Evolutionary conservation across 169 alveolate genomes (phyloP), one percentile per base, ranked within the genome.

Genomic region (Plasmodium blacklocki): DNA sequence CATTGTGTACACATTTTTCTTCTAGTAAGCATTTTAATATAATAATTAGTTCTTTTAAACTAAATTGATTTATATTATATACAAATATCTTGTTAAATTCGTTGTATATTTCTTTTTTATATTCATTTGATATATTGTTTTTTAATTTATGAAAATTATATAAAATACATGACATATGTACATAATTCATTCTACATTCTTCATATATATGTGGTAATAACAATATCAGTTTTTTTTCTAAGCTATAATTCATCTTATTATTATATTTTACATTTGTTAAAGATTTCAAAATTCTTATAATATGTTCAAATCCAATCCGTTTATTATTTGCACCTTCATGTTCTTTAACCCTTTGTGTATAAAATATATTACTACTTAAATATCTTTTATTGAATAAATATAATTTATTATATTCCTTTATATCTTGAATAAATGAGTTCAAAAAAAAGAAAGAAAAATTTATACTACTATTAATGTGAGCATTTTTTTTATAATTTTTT

Each of bases 121-220:
- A 83, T 29, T 83, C 66, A 15, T 70, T 83, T 12, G 91, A 54
- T 6, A 83, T 19, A 2, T 70, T 43, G 56, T 83, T 73, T 70
- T 64, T 83, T 63, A 83, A 83, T 49, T 83, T 83, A 50, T 83
- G 73, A 21, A 83, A 60, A 62, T 83, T 67, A 50, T 70, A 64
- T 19, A 83, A 19, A 39, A 83, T 83, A 49, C 91, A 83, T n/a
- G 91, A 68, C 43, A 83, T 68, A 21, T 83, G 91, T 12, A 83
- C 47, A 29, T 83, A 83, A 62, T 83, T 83, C 52, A 15, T 39
- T 56, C 58, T 66, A 29, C 86, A 83, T 29, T 83, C 91, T 83
- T 68, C 72, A 83, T 70, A 83, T 45, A 83, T 83, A 19, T 60
- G 60, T 26, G 91, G 91, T 43, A 83, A 62, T 54, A 83, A 47